Evolutionary conservation across 352 stramenopile species (phyloP), one percentile per base, ranked within the genome.

Genomic region (Globisporangium orthogonon): DNA sequence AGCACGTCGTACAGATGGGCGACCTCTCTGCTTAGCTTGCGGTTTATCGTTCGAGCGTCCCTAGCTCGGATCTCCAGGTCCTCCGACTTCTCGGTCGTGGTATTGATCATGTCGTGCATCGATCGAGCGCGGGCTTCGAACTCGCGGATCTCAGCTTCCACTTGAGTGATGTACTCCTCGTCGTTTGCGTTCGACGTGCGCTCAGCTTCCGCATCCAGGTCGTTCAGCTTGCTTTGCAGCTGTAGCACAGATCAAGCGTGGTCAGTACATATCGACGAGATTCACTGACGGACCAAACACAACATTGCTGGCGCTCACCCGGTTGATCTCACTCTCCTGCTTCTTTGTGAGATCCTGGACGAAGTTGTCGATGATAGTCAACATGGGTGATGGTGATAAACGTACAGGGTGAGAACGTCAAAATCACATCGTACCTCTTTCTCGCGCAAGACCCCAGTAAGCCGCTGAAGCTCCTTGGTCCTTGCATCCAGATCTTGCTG

Each of bases 401-500:
- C 31, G 31, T 4, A 35, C 4, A 35, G 31, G 23, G 31, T 35
- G 4, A 35, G 31, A 35, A 40, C 17, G 15, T 3, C 13, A 39
- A 23, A 14, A 11, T 4, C n/a, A 10, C 4, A 11, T 17, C 56
- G 18, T 30, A 63, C 58, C 55, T 63, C 50, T 50, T 63, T 58
- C 30, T 58, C 58, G 45, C 44, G 46, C 58, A 58, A n/a, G 23
- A 40, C 14, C 0, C 43, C 45, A 3, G 29, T 31, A 29, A 63
- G 23, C 7, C 18, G 23, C 14, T 50, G 58, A 31, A 58, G 23
- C 23, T 63, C 28, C 35, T 52, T 52, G 43, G 10, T 31, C 31
- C 50, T 63, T 9, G 39, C 33, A 6, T 54, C 50, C 6, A 63
- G 35, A 37, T 63, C 51, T 33, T 50, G 50, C 39, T 63, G 58